Percentiles rank a stretch among this genome's conserved stretches.
Evolutionary conservation across 495 filamentous ascomycete species (phyloP).

Genomic region (Neurospora africana): DNA sequence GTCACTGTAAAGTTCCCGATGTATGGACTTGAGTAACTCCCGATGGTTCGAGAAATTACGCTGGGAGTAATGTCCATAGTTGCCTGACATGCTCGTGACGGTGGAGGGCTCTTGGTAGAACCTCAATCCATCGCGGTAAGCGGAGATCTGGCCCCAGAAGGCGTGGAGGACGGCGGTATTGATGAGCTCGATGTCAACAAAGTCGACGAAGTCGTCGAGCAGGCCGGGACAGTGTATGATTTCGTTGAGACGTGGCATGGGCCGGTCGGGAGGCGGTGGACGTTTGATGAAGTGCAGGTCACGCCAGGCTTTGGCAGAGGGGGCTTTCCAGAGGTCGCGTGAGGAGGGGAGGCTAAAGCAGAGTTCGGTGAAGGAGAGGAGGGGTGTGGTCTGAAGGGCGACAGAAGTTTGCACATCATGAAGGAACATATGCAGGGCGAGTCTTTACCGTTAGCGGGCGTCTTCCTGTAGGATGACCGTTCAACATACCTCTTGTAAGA

Average conservation of each 20-base stretch:
- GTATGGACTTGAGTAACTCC: slow-evolving; percentile 4
- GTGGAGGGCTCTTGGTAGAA: slow-evolving; percentile 2
- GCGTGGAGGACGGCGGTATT: slow-evolving; percentile 38
- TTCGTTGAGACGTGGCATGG: slow-evolving; percentile 9
- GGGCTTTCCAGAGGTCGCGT: slow-evolving; percentile 41
- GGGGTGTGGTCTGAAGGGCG: slow-evolving; percentile 35
- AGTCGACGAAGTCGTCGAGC: slow-evolving; percentile 19
- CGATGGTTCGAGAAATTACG: slow-evolving; percentile 3
- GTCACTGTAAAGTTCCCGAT: slow-evolving; percentile 12
- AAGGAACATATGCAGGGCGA: slow-evolving; percentile 40
- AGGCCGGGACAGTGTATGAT: slow-evolving; percentile 14
- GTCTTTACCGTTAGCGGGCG: slow-evolving; percentile 17
- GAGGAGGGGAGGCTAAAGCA: slow-evolving; percentile 41
- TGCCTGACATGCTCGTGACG: slow-evolving; percentile 4
- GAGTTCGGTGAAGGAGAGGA: slow-evolving; percentile 49
- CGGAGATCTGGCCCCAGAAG: slow-evolving; percentile 41
- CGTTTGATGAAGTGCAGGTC: slow-evolving; percentile 24
- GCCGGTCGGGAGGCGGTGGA: not conserved
- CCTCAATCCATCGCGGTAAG: slow-evolving; percentile 38
- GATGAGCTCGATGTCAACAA: slow-evolving; percentile 37
- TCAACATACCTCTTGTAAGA: slow-evolving; percentile 21
- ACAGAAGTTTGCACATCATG: slow-evolving; percentile 46
- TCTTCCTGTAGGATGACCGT: not conserved
- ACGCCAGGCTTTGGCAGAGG: slow-evolving; percentile 41
- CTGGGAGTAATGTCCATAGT: not conserved